Conservation (phyloP, 805 yeast species). For the Candida anglica region DNA sequence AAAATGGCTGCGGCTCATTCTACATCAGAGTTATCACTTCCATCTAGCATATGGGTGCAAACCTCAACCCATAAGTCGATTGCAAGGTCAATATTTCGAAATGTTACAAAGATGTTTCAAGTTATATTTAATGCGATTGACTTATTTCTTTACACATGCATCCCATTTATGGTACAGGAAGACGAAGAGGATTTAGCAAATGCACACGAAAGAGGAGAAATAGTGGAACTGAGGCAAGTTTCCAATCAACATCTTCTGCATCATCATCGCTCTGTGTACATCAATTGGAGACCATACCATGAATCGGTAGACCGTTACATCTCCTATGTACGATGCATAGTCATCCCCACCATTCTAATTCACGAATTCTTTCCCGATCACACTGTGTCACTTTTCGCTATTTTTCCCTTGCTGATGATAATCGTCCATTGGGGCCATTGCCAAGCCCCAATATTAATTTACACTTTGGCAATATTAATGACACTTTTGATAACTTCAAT, state of each 20-base stretch:
- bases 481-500: constrained; percentile 1
- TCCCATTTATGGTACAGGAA: constrained; percentile 1
- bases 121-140: constrained; percentile 3
- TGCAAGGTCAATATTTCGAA: neutral
- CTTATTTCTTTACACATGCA: constrained; percentile 1
- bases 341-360: neutral
- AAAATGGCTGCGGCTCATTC: neutral
- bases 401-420: no score
- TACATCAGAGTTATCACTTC: constrained; percentile 1
- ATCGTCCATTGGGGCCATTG: no score
- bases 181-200: neutral
- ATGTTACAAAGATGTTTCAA: constrained; percentile 1
- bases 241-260: no score
- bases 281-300: constrained; percentile 4
- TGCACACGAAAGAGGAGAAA: no score
- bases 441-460: no score
- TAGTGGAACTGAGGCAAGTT: no score
- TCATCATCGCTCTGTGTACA: constrained; percentile 1
- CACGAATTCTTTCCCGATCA: neutral
- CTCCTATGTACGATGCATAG: neutral
- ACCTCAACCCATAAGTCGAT: neutral
- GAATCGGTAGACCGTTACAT: neutral
- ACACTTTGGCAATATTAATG: constrained; percentile 1
- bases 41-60: neutral
- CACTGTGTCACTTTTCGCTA: no score